phyloP scores from a whole-genome alignment of 192 early-diverging fungal genomes.

The Spizellomyces sp. region DNA sequence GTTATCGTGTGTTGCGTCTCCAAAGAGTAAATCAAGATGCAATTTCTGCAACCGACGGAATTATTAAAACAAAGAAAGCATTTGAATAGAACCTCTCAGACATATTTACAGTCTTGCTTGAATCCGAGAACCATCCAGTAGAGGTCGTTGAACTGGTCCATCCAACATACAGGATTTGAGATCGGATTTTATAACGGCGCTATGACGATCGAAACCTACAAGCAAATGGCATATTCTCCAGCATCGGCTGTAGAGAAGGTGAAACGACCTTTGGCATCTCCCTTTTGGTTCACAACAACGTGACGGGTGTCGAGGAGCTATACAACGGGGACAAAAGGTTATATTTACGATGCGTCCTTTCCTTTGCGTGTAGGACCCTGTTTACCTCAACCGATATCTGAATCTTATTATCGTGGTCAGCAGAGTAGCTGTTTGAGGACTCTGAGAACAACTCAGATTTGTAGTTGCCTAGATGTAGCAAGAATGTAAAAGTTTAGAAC shows the following conservation, averaged over 20 bases:
- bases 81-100: too few relatives aligned
- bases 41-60: constrained; percentile 30
- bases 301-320: constrained; percentile 8
- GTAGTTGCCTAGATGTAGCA: constrained; percentile 50
- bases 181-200: not conserved
- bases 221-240: constrained; percentile 91
- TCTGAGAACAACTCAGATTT: constrained; percentile 79
- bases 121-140: constrained; percentile 72
- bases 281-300: constrained; percentile 76
- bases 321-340: not conserved
- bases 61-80: too few relatives aligned
- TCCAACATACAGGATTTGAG: not conserved
- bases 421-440: constrained; percentile 37
- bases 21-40: constrained; percentile 68
- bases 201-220: constrained; percentile 35
- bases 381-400: constrained; percentile 42
- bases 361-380: too few relatives aligned
- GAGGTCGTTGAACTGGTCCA: constrained; percentile 39
- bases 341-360: not conserved
- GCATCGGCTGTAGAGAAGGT: constrained; percentile 87
- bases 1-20: constrained; percentile 62
- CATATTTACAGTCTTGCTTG: constrained; percentile 59
- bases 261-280: constrained; percentile 75
- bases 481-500: not conserved
- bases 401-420: constrained; percentile 23